These are phyloP conservation scores for Triangularia verruculosa DNA, from an alignment of 2,329 filamentous ascomycete species.

Conservation along the genomic window DNA sequence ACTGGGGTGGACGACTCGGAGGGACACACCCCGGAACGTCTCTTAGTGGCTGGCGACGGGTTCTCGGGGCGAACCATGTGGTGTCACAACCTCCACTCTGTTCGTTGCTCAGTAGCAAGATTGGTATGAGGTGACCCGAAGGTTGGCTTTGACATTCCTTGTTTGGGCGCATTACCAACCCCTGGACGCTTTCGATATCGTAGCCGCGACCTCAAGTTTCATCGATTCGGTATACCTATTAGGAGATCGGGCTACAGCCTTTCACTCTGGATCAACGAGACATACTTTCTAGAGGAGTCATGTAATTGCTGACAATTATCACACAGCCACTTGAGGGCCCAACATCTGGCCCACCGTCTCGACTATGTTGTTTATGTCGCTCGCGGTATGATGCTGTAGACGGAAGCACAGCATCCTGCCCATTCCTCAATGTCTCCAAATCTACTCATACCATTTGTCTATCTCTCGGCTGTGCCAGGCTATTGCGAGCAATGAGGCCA, in stretches of 20 bases:
- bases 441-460: too few relatives aligned
- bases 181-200: too few relatives aligned
- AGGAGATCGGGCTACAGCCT: too few relatives aligned
- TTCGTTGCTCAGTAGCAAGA: neutral
- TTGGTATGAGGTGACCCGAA: neutral
- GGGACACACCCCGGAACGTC: neutral
- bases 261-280: too few relatives aligned
- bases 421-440: too few relatives aligned
- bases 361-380: too few relatives aligned
- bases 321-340: neutral
- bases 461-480: neutral
- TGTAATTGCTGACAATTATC: neutral
- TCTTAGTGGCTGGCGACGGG: neutral
- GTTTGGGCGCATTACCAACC: too few relatives aligned
- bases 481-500: neutral
- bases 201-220: neutral
- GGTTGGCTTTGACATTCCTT: too few relatives aligned
- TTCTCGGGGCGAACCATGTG: neutral
- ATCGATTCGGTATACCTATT: too few relatives aligned
- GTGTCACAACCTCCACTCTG: neutral
- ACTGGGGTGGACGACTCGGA: neutral
- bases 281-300: too few relatives aligned
- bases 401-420: neutral
- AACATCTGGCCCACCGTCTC: too few relatives aligned
- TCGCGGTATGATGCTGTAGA: neutral